A percentile compares a stretch with the other conserved stretches of the same genome.
Evolutionary conservation across 2,329 filamentous ascomycete species (phyloP).

Genomic region (Trichoderma aggressivum): DNA sequence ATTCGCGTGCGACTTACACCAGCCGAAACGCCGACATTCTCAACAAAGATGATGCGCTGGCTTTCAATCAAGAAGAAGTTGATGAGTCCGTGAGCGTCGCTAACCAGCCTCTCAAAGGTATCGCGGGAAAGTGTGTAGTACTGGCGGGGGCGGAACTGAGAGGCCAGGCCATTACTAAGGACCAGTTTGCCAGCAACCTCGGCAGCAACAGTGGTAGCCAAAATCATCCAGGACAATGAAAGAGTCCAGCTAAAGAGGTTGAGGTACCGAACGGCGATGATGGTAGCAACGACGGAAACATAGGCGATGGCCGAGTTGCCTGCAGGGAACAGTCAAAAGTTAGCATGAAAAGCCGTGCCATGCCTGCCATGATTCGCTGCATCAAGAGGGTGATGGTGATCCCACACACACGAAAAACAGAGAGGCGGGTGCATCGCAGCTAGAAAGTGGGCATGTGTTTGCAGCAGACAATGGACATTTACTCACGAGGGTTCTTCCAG

Average conservation of each 20-base stretch:
- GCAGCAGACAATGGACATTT: neutral
- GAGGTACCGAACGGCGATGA: conserved; percentile 63
- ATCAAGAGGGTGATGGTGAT: neutral
- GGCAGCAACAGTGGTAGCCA: conserved; percentile 57
- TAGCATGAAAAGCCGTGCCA: neutral
- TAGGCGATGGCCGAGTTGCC: conserved; percentile 66
- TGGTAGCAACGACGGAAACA: conserved; percentile 52
- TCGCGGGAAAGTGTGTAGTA: conserved; percentile 66
- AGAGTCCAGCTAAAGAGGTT: conserved; percentile 63
- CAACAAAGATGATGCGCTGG: conserved; percentile 65
- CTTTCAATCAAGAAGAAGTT: conserved; percentile 71
- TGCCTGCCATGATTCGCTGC: neutral
- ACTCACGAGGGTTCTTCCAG: conserved; percentile 65
- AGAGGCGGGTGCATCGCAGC: neutral
- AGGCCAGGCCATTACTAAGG: conserved; percentile 59
- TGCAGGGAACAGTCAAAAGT: conserved; percentile 30
- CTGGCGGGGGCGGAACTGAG: conserved; percentile 62
- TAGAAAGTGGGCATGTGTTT: neutral
- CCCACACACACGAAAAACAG: neutral
- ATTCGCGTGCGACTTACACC: conserved; percentile 47
- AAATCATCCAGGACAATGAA: conserved; percentile 62
- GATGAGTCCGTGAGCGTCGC: conserved; percentile 63
- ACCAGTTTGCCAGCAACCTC: conserved; percentile 60
- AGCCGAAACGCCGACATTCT: conserved; percentile 60
- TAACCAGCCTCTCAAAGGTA: conserved; percentile 58